phyloP scores from a whole-genome alignment of 331 rosid genomes.

The Acacia pycnantha region DNA sequence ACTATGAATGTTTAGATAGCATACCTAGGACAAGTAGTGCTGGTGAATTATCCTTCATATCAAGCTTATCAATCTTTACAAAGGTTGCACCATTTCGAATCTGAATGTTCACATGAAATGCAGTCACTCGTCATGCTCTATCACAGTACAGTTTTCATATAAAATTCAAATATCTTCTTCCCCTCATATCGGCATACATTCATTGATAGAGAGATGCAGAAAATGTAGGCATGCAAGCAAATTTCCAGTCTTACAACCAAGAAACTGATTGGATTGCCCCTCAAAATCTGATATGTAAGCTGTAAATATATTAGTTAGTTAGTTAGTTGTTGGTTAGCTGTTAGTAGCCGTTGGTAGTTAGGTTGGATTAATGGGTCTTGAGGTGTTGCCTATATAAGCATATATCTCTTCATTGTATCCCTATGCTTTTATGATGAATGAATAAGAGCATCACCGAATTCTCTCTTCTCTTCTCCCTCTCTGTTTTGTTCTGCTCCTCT shows the following conservation, averaged over 20 bases:
- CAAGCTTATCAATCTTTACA: constrained; percentile 78
- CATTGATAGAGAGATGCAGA: constrained; percentile 2
- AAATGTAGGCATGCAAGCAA: constrained; percentile 2
- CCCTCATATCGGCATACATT: constrained; percentile 1
- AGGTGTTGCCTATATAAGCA: no score
- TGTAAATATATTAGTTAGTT: no score
- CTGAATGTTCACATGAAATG: constrained; percentile 41
- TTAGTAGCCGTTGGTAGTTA: no score
- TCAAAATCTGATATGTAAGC: no score
- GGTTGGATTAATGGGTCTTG: no score
- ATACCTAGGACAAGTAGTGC: constrained; percentile 80
- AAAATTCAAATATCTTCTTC: not conserved
- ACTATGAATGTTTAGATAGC: constrained; percentile 21
- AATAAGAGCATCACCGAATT: no score
- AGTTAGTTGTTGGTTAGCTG: no score
- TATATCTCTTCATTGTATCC: no score
- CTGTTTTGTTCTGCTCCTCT: no score
- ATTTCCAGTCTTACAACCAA: constrained; percentile 18
- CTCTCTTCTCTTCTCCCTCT: no score
- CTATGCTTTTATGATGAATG: no score
- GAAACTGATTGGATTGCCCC: not conserved
- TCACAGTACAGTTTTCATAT: constrained; percentile 2
- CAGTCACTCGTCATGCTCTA: constrained; percentile 17
- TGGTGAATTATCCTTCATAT: constrained; percentile 82
- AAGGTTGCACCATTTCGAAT: constrained; percentile 86